Conservation (phyloP, 2,329 filamentous ascomycete genomes). For the Diplocarpon mali region DNA sequence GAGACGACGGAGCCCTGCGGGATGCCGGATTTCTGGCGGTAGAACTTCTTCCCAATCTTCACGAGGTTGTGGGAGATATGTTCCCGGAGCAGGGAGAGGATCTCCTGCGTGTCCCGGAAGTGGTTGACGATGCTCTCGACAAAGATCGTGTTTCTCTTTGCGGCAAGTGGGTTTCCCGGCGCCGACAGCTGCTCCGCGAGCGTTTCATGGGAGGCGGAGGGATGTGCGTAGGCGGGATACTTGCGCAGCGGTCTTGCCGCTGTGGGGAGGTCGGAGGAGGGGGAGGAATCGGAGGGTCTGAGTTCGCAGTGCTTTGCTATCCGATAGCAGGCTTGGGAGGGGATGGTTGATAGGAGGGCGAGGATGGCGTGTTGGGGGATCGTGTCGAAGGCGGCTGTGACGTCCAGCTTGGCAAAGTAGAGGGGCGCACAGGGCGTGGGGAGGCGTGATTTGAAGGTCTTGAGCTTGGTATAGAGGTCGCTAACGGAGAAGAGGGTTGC, state of each 20-base stretch:
- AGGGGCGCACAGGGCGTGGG: slow-evolving; percentile 35
- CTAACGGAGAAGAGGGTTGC: slow-evolving; percentile 71
- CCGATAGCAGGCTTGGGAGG: slow-evolving; percentile 50
- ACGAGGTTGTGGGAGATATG: slow-evolving; percentile 82
- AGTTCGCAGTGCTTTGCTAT: slow-evolving; percentile 68
- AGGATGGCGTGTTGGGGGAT: slow-evolving; percentile 76
- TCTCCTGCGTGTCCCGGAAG: slow-evolving; percentile 41
- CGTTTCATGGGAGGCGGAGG: slow-evolving; percentile 18
- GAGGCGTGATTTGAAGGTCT: slow-evolving; percentile 50
- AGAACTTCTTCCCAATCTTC: slow-evolving; percentile 79
- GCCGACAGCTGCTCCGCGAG: slow-evolving; percentile 24
- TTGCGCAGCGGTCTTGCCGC: slow-evolving; percentile 20
- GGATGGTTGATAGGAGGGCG: slow-evolving; percentile 49
- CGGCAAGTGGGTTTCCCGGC: slow-evolving; percentile 16
- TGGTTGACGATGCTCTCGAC: slow-evolving; percentile 56
- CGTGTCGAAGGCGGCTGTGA: slow-evolving; percentile 86
- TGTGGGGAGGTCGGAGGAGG: not conserved
- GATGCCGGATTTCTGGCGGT: slow-evolving; percentile 79
- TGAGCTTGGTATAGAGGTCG: slow-evolving; percentile 67
- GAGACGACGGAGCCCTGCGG: slow-evolving; percentile 89
- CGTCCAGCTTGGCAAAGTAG: slow-evolving; percentile 89
- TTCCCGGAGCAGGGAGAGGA: slow-evolving; percentile 61
- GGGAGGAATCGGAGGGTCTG: slow-evolving; percentile 32
- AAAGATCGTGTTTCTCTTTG: slow-evolving; percentile 57
- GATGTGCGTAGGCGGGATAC: slow-evolving; percentile 24